Evolutionary conservation across 164 flowering plant genomes (phyloP), one percentile per base, ranked within the genome.

Genomic region (Berberis vulgaris): DNA sequence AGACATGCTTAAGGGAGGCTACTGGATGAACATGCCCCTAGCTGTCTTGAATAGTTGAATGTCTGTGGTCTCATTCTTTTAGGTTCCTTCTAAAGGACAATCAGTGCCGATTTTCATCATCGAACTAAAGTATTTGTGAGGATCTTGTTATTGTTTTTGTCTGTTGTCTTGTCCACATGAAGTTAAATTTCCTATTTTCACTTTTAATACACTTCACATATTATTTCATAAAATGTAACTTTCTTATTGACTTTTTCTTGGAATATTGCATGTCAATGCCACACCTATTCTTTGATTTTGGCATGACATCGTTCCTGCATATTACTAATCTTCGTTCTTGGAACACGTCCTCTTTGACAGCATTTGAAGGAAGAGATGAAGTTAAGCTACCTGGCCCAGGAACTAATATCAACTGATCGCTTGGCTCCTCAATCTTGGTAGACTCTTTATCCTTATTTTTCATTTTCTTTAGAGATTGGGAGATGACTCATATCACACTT

Each of bases 301-400:
- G 26, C 26, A 26, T 26, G 26, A 26, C 26, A 26, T 52, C 8
- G 10, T 11, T 26, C 26, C 26, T 26, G 26, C 26, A 26, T 26
- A 26, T 26, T 26, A 26, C 26, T 26, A 26, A 26, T 52, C 3
- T 52, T 52, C n/a, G 10, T 52, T 52, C 10, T 10, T 7, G 3
- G n/a, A 26, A 38, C 26, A 11, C 46, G 68, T 26, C 40, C 38
- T 7, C 56, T 46, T 69, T 65, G 77, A 65, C 86, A 95, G 98
- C 99, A 89, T 81, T 75, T 95, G 72, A 91, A 89, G 80, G 99
- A 95, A 77, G 99, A 91, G 67, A 88, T 95, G 97, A 95, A 86
- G 77, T 67, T 91, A 67, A 91, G 99, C 76, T 95, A 89, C 82
- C 77, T 95, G 61, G 97, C 99, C 64, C 97, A 86, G 70, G 97